Base-by-base conservation (phyloP, 2,329 filamentous ascomycete genomes). In the Aspergillus neoniger region DNA sequence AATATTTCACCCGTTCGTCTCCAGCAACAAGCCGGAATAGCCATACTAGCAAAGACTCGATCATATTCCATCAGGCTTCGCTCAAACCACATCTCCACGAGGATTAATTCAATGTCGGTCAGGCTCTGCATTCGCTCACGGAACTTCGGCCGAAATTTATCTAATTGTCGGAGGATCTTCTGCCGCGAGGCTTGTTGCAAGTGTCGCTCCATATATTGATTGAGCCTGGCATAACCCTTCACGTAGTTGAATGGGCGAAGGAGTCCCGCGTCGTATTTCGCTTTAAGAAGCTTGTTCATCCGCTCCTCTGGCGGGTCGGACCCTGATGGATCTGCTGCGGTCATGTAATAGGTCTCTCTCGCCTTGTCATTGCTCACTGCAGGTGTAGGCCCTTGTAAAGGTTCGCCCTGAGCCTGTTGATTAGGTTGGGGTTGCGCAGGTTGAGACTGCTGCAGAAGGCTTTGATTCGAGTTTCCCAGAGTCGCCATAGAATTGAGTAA, bases 21-120 rank as follows among this genome's bases (percentile, higher is more conserved):
- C 95, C 95, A 99, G 75, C 94, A 96, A 77, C 95, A 99, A 14
- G 95, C 95, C 0, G 95, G 95, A 63, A 99, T 94, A 2, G 95
- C 95, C 95, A 99, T 99, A 75, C 92, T 96, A 2, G 95, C 95
- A 80, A 99, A 99, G 1, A 99, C 93, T 32, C 95, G 91, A 72
- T 99, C 95, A 70, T 98, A 98, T 74, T 98, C 95, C 90, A 98
- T 95, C 68, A 99, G 80, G 65, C 91, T 95, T 70, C 90, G 88
- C 77, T 99, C 95, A 72, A 99, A 98, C 94, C 95, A 98, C 92
- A 98, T 97, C 78, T 99, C 95, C 10, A 98, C 94, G 61, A 93
- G 87, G 28, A 98, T 89, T 25, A 99, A 86, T 76, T 99, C 92
- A 74, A 97, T 91, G 76, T 99, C 95, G 2, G 91, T 97, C 72